Base-by-base conservation (phyloP, 2,329 filamentous ascomycete genomes). In the Fusarium sp. region DNA sequence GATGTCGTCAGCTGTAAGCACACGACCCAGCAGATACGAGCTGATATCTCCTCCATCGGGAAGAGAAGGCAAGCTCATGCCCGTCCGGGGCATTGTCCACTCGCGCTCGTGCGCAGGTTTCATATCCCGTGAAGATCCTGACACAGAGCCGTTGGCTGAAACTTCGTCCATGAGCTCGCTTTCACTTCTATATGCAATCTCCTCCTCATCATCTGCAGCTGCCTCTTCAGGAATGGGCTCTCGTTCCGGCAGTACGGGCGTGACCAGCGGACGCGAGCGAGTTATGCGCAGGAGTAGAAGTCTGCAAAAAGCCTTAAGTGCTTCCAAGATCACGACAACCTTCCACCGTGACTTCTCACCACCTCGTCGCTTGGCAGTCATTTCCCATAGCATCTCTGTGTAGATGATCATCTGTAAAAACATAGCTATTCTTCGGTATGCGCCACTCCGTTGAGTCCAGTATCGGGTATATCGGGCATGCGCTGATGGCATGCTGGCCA, bases 11-110 rank as follows among this genome's bases (percentile, higher is more conserved):
- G 96, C 93, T 0, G 93, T 97, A 45, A 99, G 85, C 14, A 98
- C 95, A 69, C 96, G 94, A 33, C 91, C 90, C 23, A 97, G 88
- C 6, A 99, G 87, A 78, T 97, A 99, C 42, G 88, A 88, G 49
- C 92, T 93, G 60, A 97, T 94, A 72, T 97, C 93, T 51, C 90
- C 87, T 2, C 91, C 87, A 57, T 91, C 90, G 0, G 96, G 96
- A 17, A 99, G 84, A 45, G 89, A 91, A 1, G 96, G 95, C 45
- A 99, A 85, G 25, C 89, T 91, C 72, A 97, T 85, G 35, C 94
- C 93, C 0, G 96, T 99, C 60, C 96, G 86, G n/a, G 95, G 95
- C 95, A 99, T 98, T 15, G 86, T 87, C 92, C 95, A 98, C 68
- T 89, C 89, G 66, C 83, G 85, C 55, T 83, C 81, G 63, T 85